Base-by-base conservation (phyloP, 345 rosid genomes). In the Salix exigua region DNA sequence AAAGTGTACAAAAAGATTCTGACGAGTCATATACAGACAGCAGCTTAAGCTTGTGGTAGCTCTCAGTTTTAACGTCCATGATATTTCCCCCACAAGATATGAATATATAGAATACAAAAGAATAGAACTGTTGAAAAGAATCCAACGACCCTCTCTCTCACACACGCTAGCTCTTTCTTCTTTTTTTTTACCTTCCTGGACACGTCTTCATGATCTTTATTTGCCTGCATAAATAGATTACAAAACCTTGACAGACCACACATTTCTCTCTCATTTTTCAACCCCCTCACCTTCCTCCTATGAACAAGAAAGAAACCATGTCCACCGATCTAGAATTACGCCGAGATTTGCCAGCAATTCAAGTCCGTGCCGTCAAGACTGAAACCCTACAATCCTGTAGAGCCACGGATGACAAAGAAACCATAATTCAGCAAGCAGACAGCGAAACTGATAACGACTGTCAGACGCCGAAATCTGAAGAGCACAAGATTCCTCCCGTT, bases 401-500 rank as follows among this genome's bases (percentile, higher is more conserved):
- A 11, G 6, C 23, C 1, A 14, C 38, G 18, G 61, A n/a, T 4
- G 71, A 25, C 3, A 33, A 23, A 3, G 12, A 21, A 38, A 7
- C 23, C 58, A 60, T n/a, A 17, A 73, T 23, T 70, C 70, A 42
- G 18, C 30, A 7, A 40, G 61, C 30, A 44, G 61, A 55, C 30
- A 63, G 19, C 6, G 73, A 44, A 11, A 58, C 17, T 9, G 77
- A 61, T 6, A 74, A 68, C 16, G 77, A 21, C n/a, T 77, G 80
- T 67, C 61, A 68, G 10, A 70, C 85, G 9, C 82, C 77, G 25
- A 86, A 75, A 8, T 79, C 88, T 4, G 73, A 67, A 60, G 82
- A 78, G 21, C 70, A 82, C 76, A 77, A 71, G 82, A 86, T 86
- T 73, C 87, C 88, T 0, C 51, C 79, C 17, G 50, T 78, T 61